Percentiles rank a stretch among this genome's conserved stretches.
phyloP scores from a whole-genome alignment of 306 rosid species.

The Cucumis melo region DNA sequence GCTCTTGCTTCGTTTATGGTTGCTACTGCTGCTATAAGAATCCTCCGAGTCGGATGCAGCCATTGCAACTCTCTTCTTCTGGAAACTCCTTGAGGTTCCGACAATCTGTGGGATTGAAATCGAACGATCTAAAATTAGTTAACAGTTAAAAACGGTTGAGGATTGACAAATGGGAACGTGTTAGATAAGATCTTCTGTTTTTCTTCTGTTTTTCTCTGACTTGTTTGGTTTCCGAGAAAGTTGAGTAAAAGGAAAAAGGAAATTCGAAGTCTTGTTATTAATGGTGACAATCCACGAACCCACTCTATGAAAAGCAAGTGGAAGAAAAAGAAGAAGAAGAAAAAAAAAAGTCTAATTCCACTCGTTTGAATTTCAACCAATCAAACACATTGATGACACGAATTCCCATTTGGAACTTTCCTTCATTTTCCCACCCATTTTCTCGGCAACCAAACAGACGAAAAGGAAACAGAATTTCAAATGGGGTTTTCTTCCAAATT shows the following conservation, averaged over 20 bases:
- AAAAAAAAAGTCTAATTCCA: not conserved
- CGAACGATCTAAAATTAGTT: not conserved
- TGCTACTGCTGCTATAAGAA: constrained; percentile 51
- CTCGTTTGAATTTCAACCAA: not conserved
- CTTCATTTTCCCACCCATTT: not conserved
- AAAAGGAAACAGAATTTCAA: too few species aligned
- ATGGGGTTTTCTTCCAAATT: not conserved
- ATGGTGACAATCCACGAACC: not conserved
- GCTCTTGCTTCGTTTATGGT: constrained; percentile 38
- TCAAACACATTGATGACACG: constrained; percentile 11
- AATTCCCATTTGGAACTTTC: not conserved
- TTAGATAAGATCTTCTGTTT: not conserved
- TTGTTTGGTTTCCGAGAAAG: not conserved
- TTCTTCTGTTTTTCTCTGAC: not conserved
- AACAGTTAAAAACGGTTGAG: not conserved
- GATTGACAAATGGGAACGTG: not conserved
- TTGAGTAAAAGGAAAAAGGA: not conserved
- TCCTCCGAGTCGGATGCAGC: constrained; percentile 82
- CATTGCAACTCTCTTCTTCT: constrained; percentile 27
- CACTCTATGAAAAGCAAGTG: not conserved
- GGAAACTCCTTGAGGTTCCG: constrained; percentile 51
- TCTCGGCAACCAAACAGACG: constrained; percentile 2
- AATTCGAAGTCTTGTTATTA: not conserved
- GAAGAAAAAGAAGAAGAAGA: not conserved
- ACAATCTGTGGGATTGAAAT: constrained; percentile 28